Conservation (phyloP, 1,284 basidiomycete genomes). For the Sporisorium exsertum region DNA sequence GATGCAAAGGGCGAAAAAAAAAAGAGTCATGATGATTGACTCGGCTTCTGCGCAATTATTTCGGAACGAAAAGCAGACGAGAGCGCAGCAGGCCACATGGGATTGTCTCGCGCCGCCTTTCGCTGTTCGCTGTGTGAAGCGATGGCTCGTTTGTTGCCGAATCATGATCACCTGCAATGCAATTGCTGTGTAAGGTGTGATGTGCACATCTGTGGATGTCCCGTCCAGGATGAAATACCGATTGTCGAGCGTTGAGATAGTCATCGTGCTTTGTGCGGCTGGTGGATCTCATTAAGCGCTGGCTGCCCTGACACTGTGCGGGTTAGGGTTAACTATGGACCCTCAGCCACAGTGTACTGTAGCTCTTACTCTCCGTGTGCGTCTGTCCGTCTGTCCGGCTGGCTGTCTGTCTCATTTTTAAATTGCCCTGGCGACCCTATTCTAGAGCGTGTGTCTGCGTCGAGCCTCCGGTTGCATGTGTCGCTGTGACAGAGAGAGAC, state of each 20-base stretch:
- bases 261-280: not conserved
- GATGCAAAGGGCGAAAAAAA: conserved; percentile 1
- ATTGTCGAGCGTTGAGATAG: not conserved
- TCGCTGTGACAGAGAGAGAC: not conserved
- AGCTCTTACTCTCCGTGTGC: not conserved
- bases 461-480: not conserved
- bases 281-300: not conserved
- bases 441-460: not conserved
- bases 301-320: not conserved
- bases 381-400: not conserved
- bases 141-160: not conserved
- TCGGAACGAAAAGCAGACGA: not conserved
- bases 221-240: not conserved
- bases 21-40: conserved; percentile 3
- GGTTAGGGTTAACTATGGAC: not conserved
- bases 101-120: not conserved
- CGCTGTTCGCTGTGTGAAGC: not conserved
- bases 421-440: not conserved
- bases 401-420: not conserved
- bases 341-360: not conserved
- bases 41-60: conserved; percentile 9
- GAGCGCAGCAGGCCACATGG: conserved; percentile 6
- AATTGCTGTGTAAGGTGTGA: too few relatives aligned
- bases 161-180: not conserved
- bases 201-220: not conserved